Conservation (phyloP, 768 basidiomycete genomes). For the Xanthoconium stramineum region DNA sequence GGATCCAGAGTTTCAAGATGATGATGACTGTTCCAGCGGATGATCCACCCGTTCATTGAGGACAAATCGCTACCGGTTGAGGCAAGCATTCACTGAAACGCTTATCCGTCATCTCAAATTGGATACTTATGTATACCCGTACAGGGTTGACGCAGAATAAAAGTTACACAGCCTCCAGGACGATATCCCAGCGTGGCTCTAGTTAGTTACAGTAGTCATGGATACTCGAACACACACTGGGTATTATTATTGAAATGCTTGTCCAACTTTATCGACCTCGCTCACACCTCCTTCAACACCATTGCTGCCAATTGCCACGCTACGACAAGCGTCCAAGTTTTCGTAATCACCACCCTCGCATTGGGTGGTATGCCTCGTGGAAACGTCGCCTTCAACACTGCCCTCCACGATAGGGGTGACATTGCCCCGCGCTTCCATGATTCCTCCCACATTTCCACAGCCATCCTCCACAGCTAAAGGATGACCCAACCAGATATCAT, state of each 20-base stretch:
- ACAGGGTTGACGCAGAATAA: too few species aligned
- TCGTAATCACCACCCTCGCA: constrained; percentile 13
- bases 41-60: too few species aligned
- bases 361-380: background rate
- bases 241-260: background rate
- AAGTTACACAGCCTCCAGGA: too few species aligned
- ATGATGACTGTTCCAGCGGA: too few species aligned
- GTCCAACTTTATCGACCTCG: background rate
- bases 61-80: too few species aligned
- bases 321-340: background rate
- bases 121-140: too few species aligned
- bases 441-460: background rate
- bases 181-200: too few species aligned
- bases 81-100: too few species aligned
- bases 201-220: too few species aligned
- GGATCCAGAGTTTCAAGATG: too few species aligned
- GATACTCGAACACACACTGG: background rate
- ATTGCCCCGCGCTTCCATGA: background rate
- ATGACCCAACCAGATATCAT: constrained; percentile 17
- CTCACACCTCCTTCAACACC: background rate
- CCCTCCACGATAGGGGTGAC: background rate
- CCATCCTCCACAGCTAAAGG: constrained; percentile 11
- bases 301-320: too few species aligned
- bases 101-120: too few species aligned
- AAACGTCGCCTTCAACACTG: constrained; percentile 8